Percentiles rank a stretch among this genome's conserved stretches.
Evolutionary conservation across 2,329 filamentous ascomycete species (phyloP).

Genomic region (Trichoderma simmonsii): DNA sequence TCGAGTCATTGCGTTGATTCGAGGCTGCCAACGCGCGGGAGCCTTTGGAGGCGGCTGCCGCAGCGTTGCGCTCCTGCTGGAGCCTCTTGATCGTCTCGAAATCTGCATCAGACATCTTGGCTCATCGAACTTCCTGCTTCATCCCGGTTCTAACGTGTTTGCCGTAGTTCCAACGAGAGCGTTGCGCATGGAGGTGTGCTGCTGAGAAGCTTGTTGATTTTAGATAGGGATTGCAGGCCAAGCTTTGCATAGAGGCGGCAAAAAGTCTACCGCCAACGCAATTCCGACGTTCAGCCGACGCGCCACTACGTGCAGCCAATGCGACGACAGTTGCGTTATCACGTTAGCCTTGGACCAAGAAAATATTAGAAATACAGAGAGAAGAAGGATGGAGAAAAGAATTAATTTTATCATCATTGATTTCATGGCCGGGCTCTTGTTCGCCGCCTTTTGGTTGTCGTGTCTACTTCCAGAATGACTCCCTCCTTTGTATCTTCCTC

Average conservation of each 20-base stretch:
- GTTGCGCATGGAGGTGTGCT: conserved; percentile 37
- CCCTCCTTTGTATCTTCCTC: conserved; percentile 25
- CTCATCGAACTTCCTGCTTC: conserved; percentile 36
- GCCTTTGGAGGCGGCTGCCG: conserved; percentile 74
- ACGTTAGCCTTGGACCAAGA: neutral
- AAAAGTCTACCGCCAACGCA: conserved; percentile 28
- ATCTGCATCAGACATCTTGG: conserved; percentile 71
- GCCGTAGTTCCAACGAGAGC: conserved; percentile 33
- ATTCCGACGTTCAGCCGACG: conserved; percentile 35
- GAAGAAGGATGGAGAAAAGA: neutral
- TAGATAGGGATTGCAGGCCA: conserved; percentile 19
- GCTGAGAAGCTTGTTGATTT: conserved; percentile 25
- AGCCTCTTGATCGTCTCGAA: conserved; percentile 84
- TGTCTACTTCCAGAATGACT: conserved; percentile 21
- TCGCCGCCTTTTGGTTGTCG: conserved; percentile 30
- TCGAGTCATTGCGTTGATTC: conserved; percentile 80
- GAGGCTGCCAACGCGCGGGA: conserved; percentile 74
- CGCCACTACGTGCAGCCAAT: neutral
- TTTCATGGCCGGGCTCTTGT: conserved; percentile 20
- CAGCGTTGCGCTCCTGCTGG: conserved; percentile 88
- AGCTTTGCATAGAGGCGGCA: conserved; percentile 27
- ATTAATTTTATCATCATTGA: neutral
- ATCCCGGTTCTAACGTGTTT: conserved; percentile 43
- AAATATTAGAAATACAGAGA: neutral
- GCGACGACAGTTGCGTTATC: neutral